A percentile compares a stretch with the other conserved stretches of the same genome.
Evolutionary conservation across 1,284 basidiomycete species (phyloP).

Genomic region (Nidula niveotomentosa): DNA sequence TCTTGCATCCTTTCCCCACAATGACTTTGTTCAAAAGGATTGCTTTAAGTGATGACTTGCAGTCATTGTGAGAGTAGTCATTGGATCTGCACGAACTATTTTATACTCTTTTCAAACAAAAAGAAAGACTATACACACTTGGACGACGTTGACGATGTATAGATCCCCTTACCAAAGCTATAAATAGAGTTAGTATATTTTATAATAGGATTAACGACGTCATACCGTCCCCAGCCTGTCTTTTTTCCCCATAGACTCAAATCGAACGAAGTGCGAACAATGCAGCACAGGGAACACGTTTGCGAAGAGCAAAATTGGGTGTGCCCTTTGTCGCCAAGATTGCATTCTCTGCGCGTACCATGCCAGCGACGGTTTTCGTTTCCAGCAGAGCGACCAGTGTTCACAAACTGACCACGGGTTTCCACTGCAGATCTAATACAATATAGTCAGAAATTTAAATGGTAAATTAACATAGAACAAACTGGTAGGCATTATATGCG

Average conservation of each 20-base stretch:
- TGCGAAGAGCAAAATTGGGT: conserved; percentile 49
- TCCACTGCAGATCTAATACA: conserved; percentile 42
- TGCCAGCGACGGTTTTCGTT: conserved; percentile 66
- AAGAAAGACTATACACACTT: conserved; percentile 36
- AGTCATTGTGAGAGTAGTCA: conserved; percentile 59
- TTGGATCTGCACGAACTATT: conserved; percentile 41
- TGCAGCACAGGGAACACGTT: conserved; percentile 58
- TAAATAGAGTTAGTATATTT: conserved; percentile 3
- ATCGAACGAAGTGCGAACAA: conserved; percentile 60
- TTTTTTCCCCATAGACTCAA: conserved; percentile 59
- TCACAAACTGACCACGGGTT: conserved; percentile 50
- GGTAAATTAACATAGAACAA: conserved; percentile 11
- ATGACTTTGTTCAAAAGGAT: conserved; percentile 68
- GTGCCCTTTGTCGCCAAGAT: conserved; percentile 60
- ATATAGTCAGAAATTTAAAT: background rate
- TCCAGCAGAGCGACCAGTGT: conserved; percentile 49
- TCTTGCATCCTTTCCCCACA: conserved; percentile 65
- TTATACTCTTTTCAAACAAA: background rate
- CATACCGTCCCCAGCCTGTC: conserved; percentile 63
- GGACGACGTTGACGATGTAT: conserved; percentile 60
- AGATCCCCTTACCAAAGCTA: conserved; percentile 62
- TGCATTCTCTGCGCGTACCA: conserved; percentile 54
- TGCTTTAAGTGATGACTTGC: conserved; percentile 50
- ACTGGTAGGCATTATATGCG: conserved; percentile 61
- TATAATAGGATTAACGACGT: conserved; percentile 3